Conservation (phyloP, 1,284 basidiomycete genomes). For the Boletellus sp. region DNA sequence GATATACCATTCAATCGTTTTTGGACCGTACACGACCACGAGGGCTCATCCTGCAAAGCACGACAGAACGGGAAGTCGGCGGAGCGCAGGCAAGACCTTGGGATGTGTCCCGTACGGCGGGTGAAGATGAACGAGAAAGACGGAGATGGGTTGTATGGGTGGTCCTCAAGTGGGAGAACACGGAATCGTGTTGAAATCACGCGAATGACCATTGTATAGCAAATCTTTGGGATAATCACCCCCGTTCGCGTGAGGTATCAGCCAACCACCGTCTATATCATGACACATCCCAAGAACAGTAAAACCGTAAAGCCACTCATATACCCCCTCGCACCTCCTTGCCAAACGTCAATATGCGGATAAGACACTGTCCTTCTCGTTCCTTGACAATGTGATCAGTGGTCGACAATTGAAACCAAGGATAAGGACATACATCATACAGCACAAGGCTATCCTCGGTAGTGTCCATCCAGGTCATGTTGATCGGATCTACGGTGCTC, state of each 20-base stretch:
- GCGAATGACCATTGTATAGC: slow-evolving; percentile 1
- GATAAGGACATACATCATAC: slow-evolving; percentile 26
- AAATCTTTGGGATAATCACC: neutral
- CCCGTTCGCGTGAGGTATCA: neutral
- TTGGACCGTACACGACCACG: slow-evolving; percentile 32
- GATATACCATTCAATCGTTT: slow-evolving; percentile 65
- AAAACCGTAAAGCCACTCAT: slow-evolving; percentile 8
- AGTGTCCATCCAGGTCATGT: slow-evolving; percentile 34
- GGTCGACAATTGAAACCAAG: neutral
- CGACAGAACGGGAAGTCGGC: slow-evolving; percentile 46
- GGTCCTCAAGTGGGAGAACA: slow-evolving; percentile 47
- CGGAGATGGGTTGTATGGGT: slow-evolving; percentile 71
- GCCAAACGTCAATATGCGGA: slow-evolving; percentile 35
- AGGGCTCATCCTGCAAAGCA: slow-evolving; percentile 48
- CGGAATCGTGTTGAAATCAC: slow-evolving; percentile 3
- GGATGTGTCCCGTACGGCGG: slow-evolving; percentile 47
- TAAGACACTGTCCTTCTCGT: slow-evolving; percentile 31
- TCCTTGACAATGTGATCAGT: slow-evolving; percentile 23
- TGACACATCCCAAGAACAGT: neutral
- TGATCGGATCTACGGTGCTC: slow-evolving; percentile 29
- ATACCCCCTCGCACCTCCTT: slow-evolving; percentile 16
- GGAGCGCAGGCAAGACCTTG: slow-evolving; percentile 44
- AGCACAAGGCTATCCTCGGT: slow-evolving; percentile 33
- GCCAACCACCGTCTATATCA: neutral
- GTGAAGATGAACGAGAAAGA: slow-evolving; percentile 60